Base-by-base conservation (phyloP, 179 eudicot genomes). In the Beta macrorhiza region DNA sequence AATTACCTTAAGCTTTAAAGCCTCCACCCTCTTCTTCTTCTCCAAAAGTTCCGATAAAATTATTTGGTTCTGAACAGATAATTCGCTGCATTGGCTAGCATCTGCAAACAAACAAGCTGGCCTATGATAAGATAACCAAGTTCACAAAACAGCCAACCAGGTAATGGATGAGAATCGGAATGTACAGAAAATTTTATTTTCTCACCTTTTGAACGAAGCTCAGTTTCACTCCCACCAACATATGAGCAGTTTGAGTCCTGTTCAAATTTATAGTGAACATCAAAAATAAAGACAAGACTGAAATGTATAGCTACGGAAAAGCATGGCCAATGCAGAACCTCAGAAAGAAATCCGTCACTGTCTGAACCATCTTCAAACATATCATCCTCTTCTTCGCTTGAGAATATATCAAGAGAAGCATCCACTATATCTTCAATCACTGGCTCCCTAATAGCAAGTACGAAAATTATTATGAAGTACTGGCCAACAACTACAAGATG, bases 261-360 rank as follows among this genome's bases (percentile, higher is more conserved):
- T 77, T 55, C 49, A 56, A 49, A 37, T 71, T 42, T 73, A 74
- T 78, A 61, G 9, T 78, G 13, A 68, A 68, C 77, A 80, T 75
- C 64, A 70, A 56, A 45, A 57, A 63, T 74, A 72, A 59, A 19
- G 71, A 76, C 12, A 72, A 59, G 67, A 73, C 19, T 14, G 49
- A 63, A 15, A 77, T 7, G 57, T 13, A 47, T 15, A 25, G 5
- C 19, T 45, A 55, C 8, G 17, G 55, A 67, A 57, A 37, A 79
- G 44, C 67, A 17, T 22, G 15, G 64, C 13, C 11, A 76, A 45
- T 29, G 71, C 76, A 49, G 67, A 74, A 96, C 99, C 99, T 96
- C 99, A 45, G 93, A 87, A 79, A 96, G 97, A 87, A 78, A 88
- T 83, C 95, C 99, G 83, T 94, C 99, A 79, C 93, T 91, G 59